Evolutionary conservation across 352 stramenopile genomes (phyloP), one percentile per base, ranked within the genome.

Genomic region (Phytophthora hibernalis): DNA sequence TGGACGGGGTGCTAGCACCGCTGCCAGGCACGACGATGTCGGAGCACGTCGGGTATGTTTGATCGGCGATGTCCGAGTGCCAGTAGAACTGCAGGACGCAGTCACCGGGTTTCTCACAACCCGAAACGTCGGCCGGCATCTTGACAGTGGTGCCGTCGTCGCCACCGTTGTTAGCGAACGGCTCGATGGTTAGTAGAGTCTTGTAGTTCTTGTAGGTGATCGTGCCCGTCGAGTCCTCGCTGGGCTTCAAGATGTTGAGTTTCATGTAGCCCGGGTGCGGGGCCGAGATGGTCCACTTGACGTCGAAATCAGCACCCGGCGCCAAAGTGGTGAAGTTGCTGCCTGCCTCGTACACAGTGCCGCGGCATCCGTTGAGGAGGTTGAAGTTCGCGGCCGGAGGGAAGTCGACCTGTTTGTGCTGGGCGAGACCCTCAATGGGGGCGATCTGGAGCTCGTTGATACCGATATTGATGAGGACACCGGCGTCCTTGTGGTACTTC

Each of bases 211-310:
- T 62, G 72, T 88, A 88, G 42, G 58, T 85, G 65, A 88, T 82
- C 12, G 60, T 75, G 35, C 79, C 79, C 3, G 51, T 61, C 1
- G 69, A 53, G 20, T 79, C 76, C 1, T 52, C 67, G 49, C 54
- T 76, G 3, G 82, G 79, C 53, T 85, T 87, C 47, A 88, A 67
- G 31, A 90, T 77, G 48, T 59, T 80, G 31, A 90, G 63, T 53
- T 80, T 78, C 55, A 83, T 74, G 49, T 54, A 78, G 12, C 82
- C 77, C 3, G 79, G 79, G 64, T 90, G 82, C 2, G 82, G 79
- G 8, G 79, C 82, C 66, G 83, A 60, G 59, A 90, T 85, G 9
- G 44, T 72, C 54, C 58, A 90, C 37, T 64, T 61, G 37, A 81
- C 74, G 18, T 74, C 72, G 38, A 79, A 79, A 1, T 61, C 16